Evolutionary conservation across 2,329 filamentous ascomycete species (phyloP).

Genomic region (Pseudogymnoascus sp.): DNA sequence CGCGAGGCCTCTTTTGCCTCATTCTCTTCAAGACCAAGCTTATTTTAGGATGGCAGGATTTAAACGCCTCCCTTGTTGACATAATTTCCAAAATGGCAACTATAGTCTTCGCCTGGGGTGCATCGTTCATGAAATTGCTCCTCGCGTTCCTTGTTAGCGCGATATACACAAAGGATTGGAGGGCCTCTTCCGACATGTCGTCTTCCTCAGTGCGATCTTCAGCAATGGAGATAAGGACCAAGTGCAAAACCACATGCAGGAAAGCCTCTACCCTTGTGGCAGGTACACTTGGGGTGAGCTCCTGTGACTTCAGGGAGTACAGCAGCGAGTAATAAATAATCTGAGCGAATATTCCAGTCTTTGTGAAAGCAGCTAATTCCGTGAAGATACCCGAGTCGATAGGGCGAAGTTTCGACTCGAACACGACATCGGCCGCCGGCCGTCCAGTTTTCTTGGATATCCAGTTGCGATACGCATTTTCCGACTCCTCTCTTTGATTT

Average conservation of each 20-base stretch:
- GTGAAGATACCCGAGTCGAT: constrained; percentile 73
- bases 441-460: constrained; percentile 84
- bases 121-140: constrained; percentile 52
- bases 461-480: constrained; percentile 78
- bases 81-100: constrained; percentile 57
- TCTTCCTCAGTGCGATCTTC: constrained; percentile 65
- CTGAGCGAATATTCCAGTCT: constrained; percentile 79
- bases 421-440: constrained; percentile 74
- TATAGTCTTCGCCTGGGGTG: constrained; percentile 53
- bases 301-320: constrained; percentile 66
- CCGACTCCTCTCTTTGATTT: constrained; percentile 93
- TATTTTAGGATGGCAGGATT: constrained; percentile 78
- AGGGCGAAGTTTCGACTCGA: constrained; percentile 73
- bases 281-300: constrained; percentile 66
- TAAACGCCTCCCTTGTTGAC: constrained; percentile 64
- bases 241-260: constrained; percentile 81
- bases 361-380: constrained; percentile 70
- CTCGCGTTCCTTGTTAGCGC: constrained; percentile 59
- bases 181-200: constrained; percentile 39
- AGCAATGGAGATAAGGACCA: constrained; percentile 75
- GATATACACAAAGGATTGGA: constrained; percentile 64
- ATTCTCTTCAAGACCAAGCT: constrained; percentile 75
- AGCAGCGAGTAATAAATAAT: constrained; percentile 82
- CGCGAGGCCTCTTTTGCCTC: constrained; percentile 69
- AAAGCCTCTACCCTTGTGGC: constrained; percentile 83